Percentiles rank a stretch among this genome's conserved stretches.
Evolutionary conservation across 164 flowering plant genomes (phyloP).

Genomic region (Protea cynaroides): DNA sequence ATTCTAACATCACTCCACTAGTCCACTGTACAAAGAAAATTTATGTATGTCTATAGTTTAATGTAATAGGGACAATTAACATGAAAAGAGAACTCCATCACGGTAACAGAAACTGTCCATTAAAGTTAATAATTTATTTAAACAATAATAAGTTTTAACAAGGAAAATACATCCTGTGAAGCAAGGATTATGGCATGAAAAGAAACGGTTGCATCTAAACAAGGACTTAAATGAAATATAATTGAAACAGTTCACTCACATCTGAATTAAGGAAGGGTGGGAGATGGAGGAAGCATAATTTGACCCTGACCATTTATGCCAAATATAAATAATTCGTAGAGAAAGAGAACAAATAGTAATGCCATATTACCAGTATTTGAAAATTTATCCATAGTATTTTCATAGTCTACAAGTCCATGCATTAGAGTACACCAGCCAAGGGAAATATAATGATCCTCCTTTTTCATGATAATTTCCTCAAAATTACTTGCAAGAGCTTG

Average conservation of each 20-base stretch:
- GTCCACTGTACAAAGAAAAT: too few relatives aligned
- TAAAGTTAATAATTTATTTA: too few relatives aligned
- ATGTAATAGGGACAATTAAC: too few relatives aligned
- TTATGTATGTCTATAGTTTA: too few relatives aligned
- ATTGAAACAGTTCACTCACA: too few relatives aligned
- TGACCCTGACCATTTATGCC: neutral
- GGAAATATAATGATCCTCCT: constrained; percentile 54
- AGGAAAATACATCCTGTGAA: too few relatives aligned
- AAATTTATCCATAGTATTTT: constrained; percentile 16
- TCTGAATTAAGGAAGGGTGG: neutral
- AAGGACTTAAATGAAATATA: neutral
- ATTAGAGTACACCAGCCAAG: constrained; percentile 81
- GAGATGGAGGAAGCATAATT: neutral
- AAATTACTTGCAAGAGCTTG: constrained; percentile 36
- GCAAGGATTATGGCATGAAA: too few relatives aligned
- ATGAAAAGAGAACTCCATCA: too few relatives aligned
- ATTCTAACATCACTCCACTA: too few relatives aligned
- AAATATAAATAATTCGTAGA: neutral
- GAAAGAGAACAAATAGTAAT: neutral
- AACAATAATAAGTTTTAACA: too few relatives aligned
- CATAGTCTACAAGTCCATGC: constrained; percentile 48
- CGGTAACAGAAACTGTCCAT: too few relatives aligned
- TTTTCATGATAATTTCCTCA: constrained; percentile 42
- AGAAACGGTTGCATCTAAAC: too few relatives aligned
- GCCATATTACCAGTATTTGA: constrained; percentile 34